phyloP scores from a whole-genome alignment of 495 filamentous ascomycete genomes.

The Sporormia fimetaria region DNA sequence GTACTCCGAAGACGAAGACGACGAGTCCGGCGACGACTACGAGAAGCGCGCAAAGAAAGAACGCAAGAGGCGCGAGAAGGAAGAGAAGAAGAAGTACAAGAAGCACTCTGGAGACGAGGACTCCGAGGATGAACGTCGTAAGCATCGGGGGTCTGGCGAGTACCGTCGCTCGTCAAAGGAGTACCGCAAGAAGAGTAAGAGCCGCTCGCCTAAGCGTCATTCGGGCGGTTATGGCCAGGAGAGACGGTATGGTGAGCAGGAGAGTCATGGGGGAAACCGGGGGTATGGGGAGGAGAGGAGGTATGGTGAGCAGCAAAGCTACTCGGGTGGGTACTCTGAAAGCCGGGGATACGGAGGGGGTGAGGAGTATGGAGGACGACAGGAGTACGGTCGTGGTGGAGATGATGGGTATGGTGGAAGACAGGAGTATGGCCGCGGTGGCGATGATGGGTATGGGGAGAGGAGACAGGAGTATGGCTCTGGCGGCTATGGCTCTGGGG shows the following conservation, averaged over 20 bases:
- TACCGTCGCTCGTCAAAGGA: slow-evolving; percentile 2
- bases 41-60: slow-evolving; percentile 22
- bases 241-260: slow-evolving; percentile 11
- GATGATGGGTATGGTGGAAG: background rate
- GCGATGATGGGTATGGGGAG: background rate
- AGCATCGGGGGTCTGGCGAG: slow-evolving; percentile 8
- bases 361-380: slow-evolving; percentile 5
- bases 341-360: slow-evolving; percentile 4
- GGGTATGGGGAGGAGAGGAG: background rate
- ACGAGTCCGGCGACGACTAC: slow-evolving; percentile 9
- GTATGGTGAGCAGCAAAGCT: slow-evolving; percentile 5
- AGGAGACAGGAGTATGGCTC: background rate
- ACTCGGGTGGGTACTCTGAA: slow-evolving; percentile 2
- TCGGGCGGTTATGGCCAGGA: slow-evolving; percentile 13
- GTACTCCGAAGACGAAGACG: slow-evolving; percentile 4
- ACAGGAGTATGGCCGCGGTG: background rate
- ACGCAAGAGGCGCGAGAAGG: slow-evolving; percentile 18
- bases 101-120: slow-evolving; percentile 14
- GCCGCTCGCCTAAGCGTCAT: slow-evolving; percentile 10
- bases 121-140: slow-evolving; percentile 14
- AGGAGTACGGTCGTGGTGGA: slow-evolving; percentile 2
- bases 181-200: slow-evolving; percentile 12
- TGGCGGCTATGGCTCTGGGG: no score
- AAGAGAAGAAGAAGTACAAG: slow-evolving; percentile 23
- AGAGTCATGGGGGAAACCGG: slow-evolving; percentile 1